phyloP scores from a whole-genome alignment of 495 filamentous ascomycete genomes.

The Lasiosphaeria hispida region DNA sequence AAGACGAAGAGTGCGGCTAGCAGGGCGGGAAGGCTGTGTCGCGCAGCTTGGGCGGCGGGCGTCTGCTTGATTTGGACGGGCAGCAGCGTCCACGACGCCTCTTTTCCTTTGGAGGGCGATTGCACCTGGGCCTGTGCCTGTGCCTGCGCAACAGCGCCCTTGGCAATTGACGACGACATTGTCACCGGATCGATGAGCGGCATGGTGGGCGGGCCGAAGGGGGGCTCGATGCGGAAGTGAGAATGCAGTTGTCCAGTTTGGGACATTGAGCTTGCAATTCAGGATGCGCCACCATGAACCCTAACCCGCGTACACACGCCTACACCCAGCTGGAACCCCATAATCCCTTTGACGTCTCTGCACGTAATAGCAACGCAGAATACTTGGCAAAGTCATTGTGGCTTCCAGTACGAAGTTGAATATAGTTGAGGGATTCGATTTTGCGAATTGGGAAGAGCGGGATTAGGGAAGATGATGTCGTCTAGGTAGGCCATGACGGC shows the following conservation, averaged over 20 bases:
- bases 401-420: no score
- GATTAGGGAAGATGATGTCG: no score
- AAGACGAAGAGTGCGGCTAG: conserved; percentile 59
- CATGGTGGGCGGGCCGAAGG: conserved; percentile 21
- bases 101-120: conserved; percentile 1
- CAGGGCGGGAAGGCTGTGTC: conserved; percentile 48
- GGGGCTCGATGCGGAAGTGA: background rate
- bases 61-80: conserved; percentile 35
- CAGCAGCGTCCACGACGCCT: conserved; percentile 15
- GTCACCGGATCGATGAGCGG: conserved; percentile 34
- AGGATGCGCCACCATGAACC: conserved; percentile 13
- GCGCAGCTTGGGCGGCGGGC: conserved; percentile 30
- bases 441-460: no score
- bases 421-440: no score
- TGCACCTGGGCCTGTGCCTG: conserved; percentile 10
- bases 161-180: conserved; percentile 27
- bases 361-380: no score
- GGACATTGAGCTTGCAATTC: conserved; percentile 1
- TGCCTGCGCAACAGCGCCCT: conserved; percentile 16
- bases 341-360: no score
- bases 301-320: no score
- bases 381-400: no score
- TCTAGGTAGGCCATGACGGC: no score
- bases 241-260: conserved; percentile 6
- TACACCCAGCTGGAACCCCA: conserved; percentile 4